Evolutionary conservation across 2,329 filamentous ascomycete species (phyloP).

Genomic region (Fusarium acutatum): DNA sequence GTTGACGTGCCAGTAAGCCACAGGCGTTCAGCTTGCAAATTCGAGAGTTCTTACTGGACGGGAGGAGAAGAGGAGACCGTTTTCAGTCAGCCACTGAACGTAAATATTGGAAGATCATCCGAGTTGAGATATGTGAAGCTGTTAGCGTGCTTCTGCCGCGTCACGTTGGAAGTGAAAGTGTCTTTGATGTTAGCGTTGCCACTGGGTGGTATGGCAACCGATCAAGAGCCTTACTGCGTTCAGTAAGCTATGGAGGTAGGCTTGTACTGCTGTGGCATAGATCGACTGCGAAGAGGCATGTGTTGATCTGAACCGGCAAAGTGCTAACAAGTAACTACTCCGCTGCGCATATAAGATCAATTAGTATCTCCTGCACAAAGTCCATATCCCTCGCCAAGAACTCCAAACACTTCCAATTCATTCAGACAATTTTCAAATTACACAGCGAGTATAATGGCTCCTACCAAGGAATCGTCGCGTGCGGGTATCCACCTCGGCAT

Average conservation of each 20-base stretch:
- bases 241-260: fast-evolving
- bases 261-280: not conserved
- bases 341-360: not conserved
- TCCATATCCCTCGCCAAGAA: not conserved
- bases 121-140: not conserved
- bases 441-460: not conserved
- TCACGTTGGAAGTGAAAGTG: fast-evolving
- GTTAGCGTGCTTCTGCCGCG: not conserved
- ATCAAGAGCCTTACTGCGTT: not conserved
- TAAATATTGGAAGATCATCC: not conserved
- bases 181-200: not conserved
- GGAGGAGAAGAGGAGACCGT: not conserved
- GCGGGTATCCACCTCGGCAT: not conserved
- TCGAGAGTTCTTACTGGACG: not conserved
- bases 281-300: not conserved
- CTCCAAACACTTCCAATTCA: fast-evolving
- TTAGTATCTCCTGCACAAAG: not conserved
- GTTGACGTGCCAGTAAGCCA: not conserved
- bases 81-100: not conserved
- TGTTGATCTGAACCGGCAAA: too few relatives aligned
- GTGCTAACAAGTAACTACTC: too few relatives aligned
- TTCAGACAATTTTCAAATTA: fast-evolving
- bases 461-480: not conserved
- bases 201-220: not conserved
- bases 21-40: not conserved